These are phyloP conservation scores for Cystobasidium pallidum DNA, from an alignment of 1,284 basidiomycete genomes.

Conservation along the genomic window DNA sequence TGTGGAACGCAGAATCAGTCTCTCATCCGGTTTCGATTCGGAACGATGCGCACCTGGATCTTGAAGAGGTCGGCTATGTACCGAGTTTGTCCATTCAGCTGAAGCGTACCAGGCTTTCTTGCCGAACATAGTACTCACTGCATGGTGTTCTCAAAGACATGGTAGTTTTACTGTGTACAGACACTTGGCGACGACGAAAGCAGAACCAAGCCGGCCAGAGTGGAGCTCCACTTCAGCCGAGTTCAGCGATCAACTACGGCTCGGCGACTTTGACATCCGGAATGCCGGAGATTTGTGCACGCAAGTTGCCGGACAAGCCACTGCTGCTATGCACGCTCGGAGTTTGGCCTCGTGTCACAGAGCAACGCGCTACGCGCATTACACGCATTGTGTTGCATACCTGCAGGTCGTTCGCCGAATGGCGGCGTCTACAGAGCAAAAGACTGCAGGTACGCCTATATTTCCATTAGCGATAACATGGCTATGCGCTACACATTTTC, in stretches of 20 bases:
- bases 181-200: neutral
- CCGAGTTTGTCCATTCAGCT: neutral
- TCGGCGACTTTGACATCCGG: neutral
- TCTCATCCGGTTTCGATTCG: neutral
- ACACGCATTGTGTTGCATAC: too few species aligned
- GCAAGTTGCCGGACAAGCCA: neutral
- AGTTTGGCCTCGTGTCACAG: too few species aligned
- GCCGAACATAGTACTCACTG: slow-evolving; percentile 18
- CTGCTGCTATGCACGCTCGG: too few species aligned
- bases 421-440: too few species aligned
- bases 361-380: too few species aligned
- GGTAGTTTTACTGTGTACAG: neutral
- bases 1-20: neutral
- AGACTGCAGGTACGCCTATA: too few species aligned
- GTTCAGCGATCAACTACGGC: neutral
- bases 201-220: slow-evolving; percentile 8
- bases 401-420: too few species aligned
- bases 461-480: too few species aligned
- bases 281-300: neutral
- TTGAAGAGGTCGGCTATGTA: slow-evolving; percentile 28
- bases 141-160: slow-evolving; percentile 39
- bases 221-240: slow-evolving; percentile 1
- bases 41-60: slow-evolving; percentile 19
- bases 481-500: too few species aligned
- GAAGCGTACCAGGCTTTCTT: neutral